A percentile compares a stretch with the other conserved stretches of the same genome.
Evolutionary conservation across 805 yeast genomes (phyloP).

Genomic region (Lipomyces sp.): DNA sequence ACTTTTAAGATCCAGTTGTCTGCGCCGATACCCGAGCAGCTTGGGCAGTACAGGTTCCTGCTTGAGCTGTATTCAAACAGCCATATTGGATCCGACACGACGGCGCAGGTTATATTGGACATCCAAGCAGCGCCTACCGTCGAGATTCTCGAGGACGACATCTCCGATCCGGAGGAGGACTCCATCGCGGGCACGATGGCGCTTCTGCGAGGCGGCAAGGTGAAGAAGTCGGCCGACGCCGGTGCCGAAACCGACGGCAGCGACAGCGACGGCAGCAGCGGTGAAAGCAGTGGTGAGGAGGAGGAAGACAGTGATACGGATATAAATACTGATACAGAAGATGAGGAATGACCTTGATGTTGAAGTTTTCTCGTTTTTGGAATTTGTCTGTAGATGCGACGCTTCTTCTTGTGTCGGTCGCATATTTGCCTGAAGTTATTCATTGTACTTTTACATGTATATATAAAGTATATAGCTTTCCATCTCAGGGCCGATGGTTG

Average conservation of each 20-base stretch:
- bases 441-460: neutral
- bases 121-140: constrained; percentile 55
- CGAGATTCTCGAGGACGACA: constrained; percentile 25
- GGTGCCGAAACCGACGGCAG: constrained; percentile 34
- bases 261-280: constrained; percentile 45
- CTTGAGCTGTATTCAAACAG: constrained; percentile 66
- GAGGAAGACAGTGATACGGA: constrained; percentile 31
- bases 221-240: constrained; percentile 33
- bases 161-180: constrained; percentile 64
- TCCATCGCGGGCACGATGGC: constrained; percentile 74
- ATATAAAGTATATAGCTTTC: neutral
- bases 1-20: constrained; percentile 73
- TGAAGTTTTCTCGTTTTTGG: too few species aligned
- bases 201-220: constrained; percentile 59
- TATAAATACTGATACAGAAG: constrained; percentile 33
- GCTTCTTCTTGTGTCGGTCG: too few species aligned
- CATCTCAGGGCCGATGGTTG: neutral
- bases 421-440: too few species aligned
- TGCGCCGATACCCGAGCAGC: constrained; percentile 71
- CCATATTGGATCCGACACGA: constrained; percentile 79
- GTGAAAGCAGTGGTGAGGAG: constrained; percentile 30
- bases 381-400: too few species aligned
- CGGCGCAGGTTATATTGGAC: constrained; percentile 64
- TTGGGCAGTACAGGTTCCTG: constrained; percentile 66
- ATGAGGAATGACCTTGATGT: constrained; percentile 14